A percentile compares a stretch with the other conserved stretches of the same genome.
phyloP scores from a whole-genome alignment of 1,139 yeast species.

The Kluyveromyces sp. region DNA sequence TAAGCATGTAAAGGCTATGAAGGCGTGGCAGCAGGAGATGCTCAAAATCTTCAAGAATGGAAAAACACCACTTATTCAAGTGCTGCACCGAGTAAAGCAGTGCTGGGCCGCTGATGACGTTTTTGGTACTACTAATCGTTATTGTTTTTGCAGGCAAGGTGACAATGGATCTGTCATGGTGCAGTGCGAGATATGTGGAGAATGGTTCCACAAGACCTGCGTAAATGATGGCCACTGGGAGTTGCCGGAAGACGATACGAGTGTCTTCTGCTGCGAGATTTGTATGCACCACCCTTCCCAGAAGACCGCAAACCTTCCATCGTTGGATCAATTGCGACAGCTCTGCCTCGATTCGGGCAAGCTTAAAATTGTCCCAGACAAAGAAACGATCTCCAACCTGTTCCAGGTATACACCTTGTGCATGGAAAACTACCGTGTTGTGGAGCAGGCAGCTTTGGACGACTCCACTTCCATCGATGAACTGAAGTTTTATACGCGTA shows the following conservation, averaged over 20 bases:
- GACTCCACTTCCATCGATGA: slow-evolving; percentile 16
- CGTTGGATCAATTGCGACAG: not conserved
- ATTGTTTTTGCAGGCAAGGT: slow-evolving; percentile 63
- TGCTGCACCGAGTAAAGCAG: not conserved
- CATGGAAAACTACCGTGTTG: not conserved
- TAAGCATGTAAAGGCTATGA: slow-evolving; percentile 24
- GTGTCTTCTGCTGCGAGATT: slow-evolving; percentile 57
- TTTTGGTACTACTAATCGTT: slow-evolving; percentile 29
- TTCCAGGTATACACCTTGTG: slow-evolving; percentile 7
- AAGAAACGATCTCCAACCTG: slow-evolving; percentile 26
- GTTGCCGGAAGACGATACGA: slow-evolving; percentile 32
- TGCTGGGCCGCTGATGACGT: not conserved
- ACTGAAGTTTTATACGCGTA: slow-evolving; percentile 40
- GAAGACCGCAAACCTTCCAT: not conserved
- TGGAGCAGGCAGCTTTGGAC: not conserved
- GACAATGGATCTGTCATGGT: slow-evolving; percentile 67
- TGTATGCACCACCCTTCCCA: slow-evolving; percentile 39
- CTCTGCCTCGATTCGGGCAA: slow-evolving; percentile 23
- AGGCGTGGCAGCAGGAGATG: slow-evolving; percentile 43
- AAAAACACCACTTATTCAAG: slow-evolving; percentile 21
- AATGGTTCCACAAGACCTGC: slow-evolving; percentile 75
- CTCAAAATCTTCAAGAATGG: slow-evolving; percentile 37
- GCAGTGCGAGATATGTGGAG: slow-evolving; percentile 71
- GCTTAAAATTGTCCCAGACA: slow-evolving; percentile 40
- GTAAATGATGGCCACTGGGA: slow-evolving; percentile 39